A percentile compares a stretch with the other conserved stretches of the same genome.
Evolutionary conservation across 2,329 filamentous ascomycete genomes (phyloP).

Genomic region (Dactylellina leptospora): DNA sequence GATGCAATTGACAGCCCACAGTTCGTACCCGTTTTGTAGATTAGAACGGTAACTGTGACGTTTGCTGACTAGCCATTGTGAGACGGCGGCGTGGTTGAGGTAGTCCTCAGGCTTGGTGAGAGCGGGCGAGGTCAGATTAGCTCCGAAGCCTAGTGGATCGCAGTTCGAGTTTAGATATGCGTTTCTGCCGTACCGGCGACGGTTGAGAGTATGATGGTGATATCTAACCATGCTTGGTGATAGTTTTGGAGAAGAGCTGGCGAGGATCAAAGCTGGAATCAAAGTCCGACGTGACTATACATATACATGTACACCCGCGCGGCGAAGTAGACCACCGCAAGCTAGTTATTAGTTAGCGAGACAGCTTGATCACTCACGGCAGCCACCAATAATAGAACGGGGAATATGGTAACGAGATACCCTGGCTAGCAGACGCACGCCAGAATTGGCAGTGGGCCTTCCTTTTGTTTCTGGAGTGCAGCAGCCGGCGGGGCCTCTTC

Average conservation of each 20-base stretch:
- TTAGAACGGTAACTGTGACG: conserved; percentile 42
- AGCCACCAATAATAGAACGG: no score
- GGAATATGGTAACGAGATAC: no score
- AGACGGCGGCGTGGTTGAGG: conserved; percentile 45
- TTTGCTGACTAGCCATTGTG: conserved; percentile 43
- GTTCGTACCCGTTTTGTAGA: conserved; percentile 45
- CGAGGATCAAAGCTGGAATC: no score
- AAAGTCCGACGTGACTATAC: no score
- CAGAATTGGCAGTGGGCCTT: no score
- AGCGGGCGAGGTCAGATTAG: conserved; percentile 43
- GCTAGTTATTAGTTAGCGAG: no score
- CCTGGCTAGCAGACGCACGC: no score
- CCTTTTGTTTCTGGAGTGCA: no score
- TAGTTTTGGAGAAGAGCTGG: conserved; percentile 4
- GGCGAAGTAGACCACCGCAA: no score
- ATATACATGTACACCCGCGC: no score
- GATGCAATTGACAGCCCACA: conserved; percentile 45
- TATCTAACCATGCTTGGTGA: conserved; percentile 47
- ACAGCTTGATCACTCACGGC: no score
- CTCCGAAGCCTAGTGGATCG: conserved; percentile 47
- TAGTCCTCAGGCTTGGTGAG: conserved; percentile 44
- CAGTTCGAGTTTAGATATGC: conserved; percentile 44
- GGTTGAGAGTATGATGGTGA: conserved; percentile 40
- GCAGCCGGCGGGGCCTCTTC: no score
- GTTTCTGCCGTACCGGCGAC: conserved; percentile 46